A percentile compares a stretch with the other conserved stretches of the same genome.
These are phyloP conservation scores for Penicillium sp. DNA, from an alignment of 2,329 filamentous ascomycete species.

Conservation along the genomic window DNA sequence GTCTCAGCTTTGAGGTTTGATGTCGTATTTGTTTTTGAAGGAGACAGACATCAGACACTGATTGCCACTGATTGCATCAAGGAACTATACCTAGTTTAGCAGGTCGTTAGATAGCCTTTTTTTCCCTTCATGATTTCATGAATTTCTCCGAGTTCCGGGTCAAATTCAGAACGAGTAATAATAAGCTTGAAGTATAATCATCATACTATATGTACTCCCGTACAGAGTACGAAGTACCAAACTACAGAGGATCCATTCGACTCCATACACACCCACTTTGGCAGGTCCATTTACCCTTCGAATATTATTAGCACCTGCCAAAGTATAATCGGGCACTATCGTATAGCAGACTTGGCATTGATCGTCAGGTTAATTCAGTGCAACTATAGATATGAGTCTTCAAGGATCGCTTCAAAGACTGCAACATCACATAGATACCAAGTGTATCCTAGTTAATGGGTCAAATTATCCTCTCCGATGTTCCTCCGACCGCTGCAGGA, in stretches of 20 bases:
- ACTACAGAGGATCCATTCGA: neutral
- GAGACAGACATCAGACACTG: neutral
- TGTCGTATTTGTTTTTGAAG: neutral
- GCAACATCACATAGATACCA: neutral
- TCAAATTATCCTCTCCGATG: neutral
- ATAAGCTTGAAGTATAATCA: neutral
- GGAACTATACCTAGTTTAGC: neutral
- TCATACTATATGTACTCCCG: neutral
- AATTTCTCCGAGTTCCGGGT: neutral
- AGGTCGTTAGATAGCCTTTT: neutral
- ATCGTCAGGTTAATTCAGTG: neutral
- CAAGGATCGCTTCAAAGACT: neutral
- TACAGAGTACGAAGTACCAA: neutral
- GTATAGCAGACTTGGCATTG: neutral
- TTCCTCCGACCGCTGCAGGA: neutral
- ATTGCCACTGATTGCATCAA: neutral
- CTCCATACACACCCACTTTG: neutral
- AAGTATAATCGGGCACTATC: constrained; percentile 2
- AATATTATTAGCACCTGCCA: neutral
- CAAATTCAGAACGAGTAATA: neutral
- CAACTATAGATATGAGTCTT: neutral
- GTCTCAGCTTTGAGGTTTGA: neutral
- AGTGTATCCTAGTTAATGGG: neutral
- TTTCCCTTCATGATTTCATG: neutral
- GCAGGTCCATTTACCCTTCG: neutral